Percentiles rank a stretch among this genome's conserved stretches.
Evolutionary conservation across 192 early-diverging fungal species (phyloP).

Genomic region (Coemansia sp.): DNA sequence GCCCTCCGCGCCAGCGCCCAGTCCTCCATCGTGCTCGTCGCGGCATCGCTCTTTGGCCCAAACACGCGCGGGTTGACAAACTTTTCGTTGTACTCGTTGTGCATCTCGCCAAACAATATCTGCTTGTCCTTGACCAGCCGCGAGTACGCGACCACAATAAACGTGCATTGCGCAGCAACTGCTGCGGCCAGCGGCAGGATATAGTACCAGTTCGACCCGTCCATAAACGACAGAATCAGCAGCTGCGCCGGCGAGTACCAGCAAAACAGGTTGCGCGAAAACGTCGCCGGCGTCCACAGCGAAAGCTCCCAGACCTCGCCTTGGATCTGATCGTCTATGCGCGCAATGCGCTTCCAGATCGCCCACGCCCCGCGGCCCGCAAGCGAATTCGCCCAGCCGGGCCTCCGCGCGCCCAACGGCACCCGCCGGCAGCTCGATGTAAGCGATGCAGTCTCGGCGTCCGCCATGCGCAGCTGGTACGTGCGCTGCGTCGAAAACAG

Average conservation of each 20-base stretch:
- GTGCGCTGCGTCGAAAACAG: constrained; percentile 27
- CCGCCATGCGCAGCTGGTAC: constrained; percentile 46
- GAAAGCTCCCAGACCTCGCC: constrained; percentile 53
- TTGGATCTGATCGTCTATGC: constrained; percentile 35
- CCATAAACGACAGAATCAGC: constrained; percentile 52
- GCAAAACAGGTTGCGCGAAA: constrained; percentile 53
- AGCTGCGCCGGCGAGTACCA: constrained; percentile 66
- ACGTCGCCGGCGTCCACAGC: constrained; percentile 46
- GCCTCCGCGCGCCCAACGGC: constrained; percentile 28
- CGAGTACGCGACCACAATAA: constrained; percentile 29
- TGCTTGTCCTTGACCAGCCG: constrained; percentile 60
- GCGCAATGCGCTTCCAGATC: constrained; percentile 32
- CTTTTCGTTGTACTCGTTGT: constrained; percentile 60
- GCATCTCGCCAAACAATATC: constrained; percentile 57
- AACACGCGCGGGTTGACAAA: constrained; percentile 65
- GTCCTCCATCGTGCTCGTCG: constrained; percentile 45
- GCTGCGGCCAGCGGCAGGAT: constrained; percentile 55
- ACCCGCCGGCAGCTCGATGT: constrained; percentile 37
- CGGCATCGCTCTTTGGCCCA: constrained; percentile 55
- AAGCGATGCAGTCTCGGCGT: constrained; percentile 5
- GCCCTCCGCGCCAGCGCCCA: constrained; percentile 20
- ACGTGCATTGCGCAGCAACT: constrained; percentile 55
- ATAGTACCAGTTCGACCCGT: constrained; percentile 57
- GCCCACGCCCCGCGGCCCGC: constrained; percentile 27
- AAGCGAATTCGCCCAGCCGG: constrained; percentile 35